A percentile compares a stretch with the other conserved stretches of the same genome.
These are phyloP conservation scores for Pseudonitzschia multiseries DNA, from an alignment of 108 stramenopile genomes.

Conservation along the genomic window DNA sequence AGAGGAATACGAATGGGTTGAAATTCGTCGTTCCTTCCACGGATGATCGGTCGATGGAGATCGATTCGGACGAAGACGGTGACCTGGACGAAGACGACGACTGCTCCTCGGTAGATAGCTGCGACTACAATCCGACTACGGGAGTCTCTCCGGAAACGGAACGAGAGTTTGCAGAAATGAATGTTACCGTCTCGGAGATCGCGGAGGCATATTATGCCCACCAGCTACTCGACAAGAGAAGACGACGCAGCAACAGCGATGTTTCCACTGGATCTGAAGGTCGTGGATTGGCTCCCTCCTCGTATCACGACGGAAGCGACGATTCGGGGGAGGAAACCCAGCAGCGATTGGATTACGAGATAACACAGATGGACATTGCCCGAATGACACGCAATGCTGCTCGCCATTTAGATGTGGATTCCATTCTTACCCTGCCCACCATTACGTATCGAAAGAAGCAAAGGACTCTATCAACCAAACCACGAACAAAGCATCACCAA, in stretches of 20 bases:
- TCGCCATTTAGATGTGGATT: slow-evolving; percentile 65
- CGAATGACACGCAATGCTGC: slow-evolving; percentile 74
- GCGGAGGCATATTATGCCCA: slow-evolving; percentile 56
- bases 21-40: slow-evolving; percentile 9
- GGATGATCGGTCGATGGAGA: slow-evolving; percentile 18
- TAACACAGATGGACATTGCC: slow-evolving; percentile 77
- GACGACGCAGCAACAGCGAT: not conserved
- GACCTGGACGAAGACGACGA: slow-evolving; percentile 14
- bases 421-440: slow-evolving; percentile 60
- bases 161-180: slow-evolving; percentile 9
- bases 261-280: not conserved
- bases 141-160: not conserved
- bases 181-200: slow-evolving; percentile 36
- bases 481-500: not conserved
- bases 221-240: slow-evolving; percentile 29
- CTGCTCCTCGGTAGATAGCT: slow-evolving; percentile 1
- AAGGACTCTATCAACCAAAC: not conserved
- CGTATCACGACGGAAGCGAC: not conserved
- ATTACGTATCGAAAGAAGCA: slow-evolving; percentile 48
- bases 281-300: not conserved
- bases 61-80: slow-evolving; percentile 27
- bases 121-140: not conserved
- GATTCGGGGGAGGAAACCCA: not conserved
- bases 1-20: not conserved
- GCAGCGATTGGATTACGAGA: slow-evolving; percentile 66